Evolutionary conservation across 2,329 filamentous ascomycete species (phyloP).

Genomic region (Thielaviopsis musarum): DNA sequence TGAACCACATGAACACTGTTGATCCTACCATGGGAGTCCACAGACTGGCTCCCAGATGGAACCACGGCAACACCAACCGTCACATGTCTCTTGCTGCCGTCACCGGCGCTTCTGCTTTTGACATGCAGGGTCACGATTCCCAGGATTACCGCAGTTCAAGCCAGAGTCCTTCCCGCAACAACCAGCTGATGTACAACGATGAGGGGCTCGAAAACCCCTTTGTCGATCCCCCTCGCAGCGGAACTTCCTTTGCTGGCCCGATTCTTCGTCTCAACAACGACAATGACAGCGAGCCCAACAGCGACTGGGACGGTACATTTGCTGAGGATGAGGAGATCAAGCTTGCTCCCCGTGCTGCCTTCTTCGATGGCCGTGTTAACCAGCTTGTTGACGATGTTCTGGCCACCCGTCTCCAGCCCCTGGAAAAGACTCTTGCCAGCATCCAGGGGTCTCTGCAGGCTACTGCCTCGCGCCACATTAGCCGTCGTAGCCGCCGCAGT

Average conservation of each 20-base stretch:
- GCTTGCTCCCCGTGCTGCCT: constrained; percentile 61
- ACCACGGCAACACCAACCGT: constrained; percentile 25
- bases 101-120: constrained; percentile 9
- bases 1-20: constrained; percentile 64
- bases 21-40: constrained; percentile 62
- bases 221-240: constrained; percentile 44
- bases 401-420: constrained; percentile 57
- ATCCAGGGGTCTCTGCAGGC: constrained; percentile 52
- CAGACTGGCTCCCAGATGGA: constrained; percentile 33
- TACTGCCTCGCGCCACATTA: constrained; percentile 41
- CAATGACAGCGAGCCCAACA: constrained; percentile 37
- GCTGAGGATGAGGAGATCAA: constrained; percentile 72
- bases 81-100: constrained; percentile 22
- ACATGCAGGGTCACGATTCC: neutral
- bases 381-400: constrained; percentile 66
- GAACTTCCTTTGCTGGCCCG: constrained; percentile 35
- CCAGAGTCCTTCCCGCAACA: constrained; percentile 51
- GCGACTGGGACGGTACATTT: constrained; percentile 84
- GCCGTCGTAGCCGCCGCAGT: constrained; percentile 44
- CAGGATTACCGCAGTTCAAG: constrained; percentile 43
- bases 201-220: constrained; percentile 45
- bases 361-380: constrained; percentile 85
- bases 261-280: constrained; percentile 44
- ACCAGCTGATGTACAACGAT: constrained; percentile 23
- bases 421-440: constrained; percentile 60